Conservation (phyloP, 2,329 filamentous ascomycete species). For the Gyromitra esculenta region DNA sequence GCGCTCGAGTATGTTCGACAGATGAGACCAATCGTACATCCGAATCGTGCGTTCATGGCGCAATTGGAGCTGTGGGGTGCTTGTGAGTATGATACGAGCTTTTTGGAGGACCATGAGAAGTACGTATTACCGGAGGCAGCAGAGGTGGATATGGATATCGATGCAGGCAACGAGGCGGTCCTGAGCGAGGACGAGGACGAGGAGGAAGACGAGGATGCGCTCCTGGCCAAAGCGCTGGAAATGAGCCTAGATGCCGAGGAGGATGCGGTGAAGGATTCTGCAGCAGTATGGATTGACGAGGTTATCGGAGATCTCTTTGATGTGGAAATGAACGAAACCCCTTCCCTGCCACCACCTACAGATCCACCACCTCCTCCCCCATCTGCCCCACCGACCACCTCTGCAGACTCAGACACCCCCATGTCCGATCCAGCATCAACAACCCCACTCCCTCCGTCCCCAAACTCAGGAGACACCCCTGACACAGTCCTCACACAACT, state of each 20-base stretch:
- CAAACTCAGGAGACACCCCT: background rate
- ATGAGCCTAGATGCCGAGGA: slow-evolving; percentile 37
- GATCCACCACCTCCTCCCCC: background rate
- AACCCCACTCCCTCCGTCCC: background rate
- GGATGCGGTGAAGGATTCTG: background rate
- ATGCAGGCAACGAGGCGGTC: background rate
- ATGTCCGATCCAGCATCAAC: background rate
- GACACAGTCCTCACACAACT: background rate
- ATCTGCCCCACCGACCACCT: background rate
- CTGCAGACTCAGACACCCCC: background rate
- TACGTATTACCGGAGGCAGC: background rate
- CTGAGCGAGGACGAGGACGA: background rate
- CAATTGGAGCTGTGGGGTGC: slow-evolving; percentile 48
- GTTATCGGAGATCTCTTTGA: background rate
- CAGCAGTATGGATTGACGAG: background rate
- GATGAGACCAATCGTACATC: slow-evolving; percentile 42
- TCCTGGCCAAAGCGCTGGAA: slow-evolving; percentile 42
- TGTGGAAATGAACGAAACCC: background rate
- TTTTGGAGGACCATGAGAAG: slow-evolving; percentile 25
- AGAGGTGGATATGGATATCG: slow-evolving; percentile 4
- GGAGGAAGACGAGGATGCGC: slow-evolving; percentile 38
- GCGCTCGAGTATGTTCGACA: slow-evolving; percentile 35
- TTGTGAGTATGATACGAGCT: slow-evolving; percentile 42
- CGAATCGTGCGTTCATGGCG: slow-evolving; percentile 46
- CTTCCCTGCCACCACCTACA: background rate